Conservation (phyloP, 176 grass and related monocot species). For the Oryza glumipatula region DNA sequence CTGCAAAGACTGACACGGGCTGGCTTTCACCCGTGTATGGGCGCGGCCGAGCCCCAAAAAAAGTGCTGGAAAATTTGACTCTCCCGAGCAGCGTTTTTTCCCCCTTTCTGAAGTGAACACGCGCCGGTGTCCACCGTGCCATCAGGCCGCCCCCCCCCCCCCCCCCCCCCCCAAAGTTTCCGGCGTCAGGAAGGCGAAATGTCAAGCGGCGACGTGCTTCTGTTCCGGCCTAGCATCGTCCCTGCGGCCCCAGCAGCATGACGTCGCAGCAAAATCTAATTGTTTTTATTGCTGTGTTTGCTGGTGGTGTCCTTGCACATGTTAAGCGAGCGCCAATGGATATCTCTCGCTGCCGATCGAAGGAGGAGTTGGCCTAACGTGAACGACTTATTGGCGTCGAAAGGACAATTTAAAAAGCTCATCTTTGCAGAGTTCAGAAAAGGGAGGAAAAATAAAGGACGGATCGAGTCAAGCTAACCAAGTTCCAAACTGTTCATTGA, state of each 20-base stretch:
- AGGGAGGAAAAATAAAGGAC: background rate
- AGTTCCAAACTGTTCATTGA: background rate
- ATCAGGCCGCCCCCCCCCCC: background rate
- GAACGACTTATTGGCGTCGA: background rate
- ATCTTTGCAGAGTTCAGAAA: background rate
- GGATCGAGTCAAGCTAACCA: background rate
- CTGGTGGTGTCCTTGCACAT: background rate
- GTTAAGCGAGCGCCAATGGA: background rate
- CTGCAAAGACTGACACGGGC: conserved; percentile 28
- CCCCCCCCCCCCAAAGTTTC: background rate
- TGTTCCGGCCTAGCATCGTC: background rate
- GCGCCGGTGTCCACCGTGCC: background rate
- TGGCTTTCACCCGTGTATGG: background rate
- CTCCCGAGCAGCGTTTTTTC: background rate
- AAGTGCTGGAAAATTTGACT: background rate
- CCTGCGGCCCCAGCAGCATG: background rate
- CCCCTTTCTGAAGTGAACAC: conserved; percentile 34
- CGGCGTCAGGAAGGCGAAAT: conserved; percentile 23
- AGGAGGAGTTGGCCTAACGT: conserved; percentile 20
- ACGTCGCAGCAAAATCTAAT: background rate
- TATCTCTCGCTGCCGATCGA: background rate
- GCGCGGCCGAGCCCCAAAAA: conserved; percentile 22
- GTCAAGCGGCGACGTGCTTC: conserved; percentile 28
- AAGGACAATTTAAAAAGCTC: background rate
- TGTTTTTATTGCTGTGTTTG: background rate